A percentile compares a stretch with the other conserved stretches of the same genome.
These are phyloP conservation scores for Arthrinium puccinioides DNA, from an alignment of 2,329 filamentous ascomycete species.

Conservation along the genomic window DNA sequence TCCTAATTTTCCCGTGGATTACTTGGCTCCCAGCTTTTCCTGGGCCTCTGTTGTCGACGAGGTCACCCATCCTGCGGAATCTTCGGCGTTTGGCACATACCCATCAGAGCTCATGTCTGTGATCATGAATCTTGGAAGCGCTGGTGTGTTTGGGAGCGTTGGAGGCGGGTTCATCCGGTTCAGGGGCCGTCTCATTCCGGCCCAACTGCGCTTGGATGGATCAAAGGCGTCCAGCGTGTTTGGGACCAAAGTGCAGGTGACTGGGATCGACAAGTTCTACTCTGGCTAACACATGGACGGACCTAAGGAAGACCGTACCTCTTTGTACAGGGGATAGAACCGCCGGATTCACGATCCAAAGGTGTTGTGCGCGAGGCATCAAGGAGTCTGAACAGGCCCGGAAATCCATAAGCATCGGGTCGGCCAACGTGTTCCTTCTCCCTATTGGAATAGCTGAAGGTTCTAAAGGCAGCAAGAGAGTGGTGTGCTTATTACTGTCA, in stretches of 20 bases:
- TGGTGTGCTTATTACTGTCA: background rate
- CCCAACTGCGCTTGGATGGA: background rate
- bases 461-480: no score
- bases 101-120: slow-evolving; percentile 1
- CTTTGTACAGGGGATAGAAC: background rate
- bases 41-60: slow-evolving; percentile 3
- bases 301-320: background rate
- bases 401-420: background rate
- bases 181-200: background rate
- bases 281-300: background rate
- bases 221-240: background rate
- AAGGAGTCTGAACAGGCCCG: background rate
- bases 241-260: background rate
- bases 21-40: slow-evolving; percentile 3
- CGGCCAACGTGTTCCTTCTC: background rate
- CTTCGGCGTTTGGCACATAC: background rate
- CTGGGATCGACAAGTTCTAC: background rate
- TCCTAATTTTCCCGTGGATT: no score
- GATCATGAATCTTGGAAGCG: background rate
- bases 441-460: background rate
- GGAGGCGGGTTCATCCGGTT: background rate
- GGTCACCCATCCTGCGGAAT: background rate
- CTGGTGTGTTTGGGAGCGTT: slow-evolving; percentile 1
- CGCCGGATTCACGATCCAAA: background rate
- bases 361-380: background rate